Conservation (phyloP, 495 filamentous ascomycete genomes). For the Cairneyella variabilis region DNA sequence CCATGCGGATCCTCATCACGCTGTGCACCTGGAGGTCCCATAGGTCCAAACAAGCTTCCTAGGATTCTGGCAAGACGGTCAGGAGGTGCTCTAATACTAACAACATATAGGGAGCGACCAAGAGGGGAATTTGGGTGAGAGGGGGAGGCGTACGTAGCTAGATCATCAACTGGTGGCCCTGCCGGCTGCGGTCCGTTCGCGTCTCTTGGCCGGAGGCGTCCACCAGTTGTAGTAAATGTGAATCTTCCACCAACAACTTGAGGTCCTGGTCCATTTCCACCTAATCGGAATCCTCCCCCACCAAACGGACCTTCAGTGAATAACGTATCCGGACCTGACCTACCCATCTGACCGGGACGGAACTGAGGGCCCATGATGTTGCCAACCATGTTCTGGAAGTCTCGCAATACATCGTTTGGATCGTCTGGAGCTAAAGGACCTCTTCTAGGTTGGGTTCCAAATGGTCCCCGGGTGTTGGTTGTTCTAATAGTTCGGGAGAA, state of each 20-base stretch:
- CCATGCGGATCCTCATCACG: conserved; percentile 7
- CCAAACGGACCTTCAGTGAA: conserved; percentile 8
- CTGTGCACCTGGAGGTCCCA: conserved; percentile 1
- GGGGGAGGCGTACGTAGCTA: conserved; percentile 25
- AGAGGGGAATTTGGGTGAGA: conserved; percentile 1
- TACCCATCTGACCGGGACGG: conserved; percentile 19
- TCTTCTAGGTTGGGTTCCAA: neutral
- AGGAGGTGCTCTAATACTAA: conserved; percentile 24
- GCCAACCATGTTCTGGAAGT: conserved; percentile 28
- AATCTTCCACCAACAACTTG: conserved; percentile 17
- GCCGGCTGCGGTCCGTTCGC: conserved; percentile 13
- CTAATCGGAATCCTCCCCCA: conserved; percentile 1
- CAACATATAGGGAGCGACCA: conserved; percentile 14
- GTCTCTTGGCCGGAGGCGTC: conserved; percentile 11
- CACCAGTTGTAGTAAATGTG: conserved; percentile 19
- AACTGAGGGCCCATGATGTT: conserved; percentile 25
- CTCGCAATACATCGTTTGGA: conserved; percentile 22
- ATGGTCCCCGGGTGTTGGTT: neutral
- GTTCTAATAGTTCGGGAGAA: conserved; percentile 17
- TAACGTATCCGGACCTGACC: conserved; percentile 26
- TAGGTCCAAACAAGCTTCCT: conserved; percentile 20
- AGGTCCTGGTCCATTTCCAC: conserved; percentile 14
- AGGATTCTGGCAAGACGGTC: conserved; percentile 24
- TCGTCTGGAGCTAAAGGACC: neutral
- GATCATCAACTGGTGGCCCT: conserved; percentile 19